These are phyloP conservation scores for Fragaria nilgerrensis DNA, from an alignment of 306 rosid genomes.

Conservation along the genomic window DNA sequence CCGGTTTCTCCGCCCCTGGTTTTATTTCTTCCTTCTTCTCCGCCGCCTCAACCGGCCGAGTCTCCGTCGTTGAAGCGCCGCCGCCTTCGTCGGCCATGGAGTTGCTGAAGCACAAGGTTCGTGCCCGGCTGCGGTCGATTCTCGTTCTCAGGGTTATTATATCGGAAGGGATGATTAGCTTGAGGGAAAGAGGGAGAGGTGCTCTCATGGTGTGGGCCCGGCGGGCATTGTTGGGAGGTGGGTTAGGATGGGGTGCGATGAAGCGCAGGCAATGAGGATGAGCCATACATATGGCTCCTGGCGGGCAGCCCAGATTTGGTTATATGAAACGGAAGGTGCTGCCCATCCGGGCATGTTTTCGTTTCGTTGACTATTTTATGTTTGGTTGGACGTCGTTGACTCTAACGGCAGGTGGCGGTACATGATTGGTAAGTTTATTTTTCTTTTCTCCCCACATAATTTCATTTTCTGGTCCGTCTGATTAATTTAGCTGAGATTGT, in stretches of 20 bases:
- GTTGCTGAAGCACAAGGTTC: not conserved
- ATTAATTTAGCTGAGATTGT: no score
- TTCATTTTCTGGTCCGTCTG: no score
- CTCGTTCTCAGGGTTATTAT: not conserved
- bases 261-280: slow-evolving; percentile 3
- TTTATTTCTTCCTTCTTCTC: not conserved
- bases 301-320: not conserved
- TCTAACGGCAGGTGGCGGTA: not conserved
- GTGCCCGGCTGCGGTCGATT: not conserved
- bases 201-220: slow-evolving; percentile 26
- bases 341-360: not conserved
- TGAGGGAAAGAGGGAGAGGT: not conserved
- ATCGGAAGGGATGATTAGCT: not conserved
- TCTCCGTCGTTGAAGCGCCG: not conserved
- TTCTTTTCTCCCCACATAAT: no score
- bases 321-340: not conserved
- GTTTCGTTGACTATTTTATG: not conserved
- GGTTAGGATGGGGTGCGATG: slow-evolving; percentile 5
- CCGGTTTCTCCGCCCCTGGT: slow-evolving; percentile 1
- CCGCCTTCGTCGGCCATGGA: slow-evolving; percentile 34
- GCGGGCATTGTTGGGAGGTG: slow-evolving; percentile 16
- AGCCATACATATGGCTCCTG: slow-evolving; percentile 5
- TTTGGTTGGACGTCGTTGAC: not conserved
- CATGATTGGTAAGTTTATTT: not conserved
- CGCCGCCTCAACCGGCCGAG: slow-evolving; percentile 6